Evolutionary conservation across 148 eudicot species (phyloP).

Genomic region (Nyssa sinensis): DNA sequence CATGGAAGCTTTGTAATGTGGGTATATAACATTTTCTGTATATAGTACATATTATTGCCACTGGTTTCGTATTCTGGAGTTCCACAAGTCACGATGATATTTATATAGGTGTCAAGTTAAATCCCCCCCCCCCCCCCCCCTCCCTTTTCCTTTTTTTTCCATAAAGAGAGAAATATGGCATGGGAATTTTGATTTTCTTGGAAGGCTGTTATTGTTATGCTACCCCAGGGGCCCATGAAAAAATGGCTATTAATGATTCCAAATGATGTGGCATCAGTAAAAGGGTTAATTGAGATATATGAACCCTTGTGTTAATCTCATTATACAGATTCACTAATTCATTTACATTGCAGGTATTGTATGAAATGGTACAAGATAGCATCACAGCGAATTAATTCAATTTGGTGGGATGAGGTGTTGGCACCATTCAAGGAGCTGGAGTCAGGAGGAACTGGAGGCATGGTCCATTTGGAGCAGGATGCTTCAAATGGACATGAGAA

Average conservation of each 20-base stretch:
- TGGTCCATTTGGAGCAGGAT: conserved; percentile 26
- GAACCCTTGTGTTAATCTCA: neutral
- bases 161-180: neutral
- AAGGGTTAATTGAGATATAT: neutral
- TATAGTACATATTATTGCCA: neutral
- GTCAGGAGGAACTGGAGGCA: conserved; percentile 60
- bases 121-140: too few relatives aligned
- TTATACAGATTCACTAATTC: neutral
- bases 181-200: neutral
- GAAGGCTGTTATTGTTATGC: neutral
- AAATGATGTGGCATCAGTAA: neutral
- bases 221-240: neutral
- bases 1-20: neutral
- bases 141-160: neutral
- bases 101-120: neutral
- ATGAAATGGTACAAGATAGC: conserved; percentile 90
- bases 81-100: neutral
- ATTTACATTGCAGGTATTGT: conserved; percentile 65
- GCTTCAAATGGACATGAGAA: conserved; percentile 18
- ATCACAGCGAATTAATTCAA: conserved; percentile 56
- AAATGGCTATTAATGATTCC: neutral
- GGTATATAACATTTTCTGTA: neutral
- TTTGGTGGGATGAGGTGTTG: conserved; percentile 89
- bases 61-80: neutral
- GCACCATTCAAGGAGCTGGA: conserved; percentile 79